Conservation (phyloP, 2,329 filamentous ascomycete genomes). For the Beauveria scarabaeidicola region DNA sequence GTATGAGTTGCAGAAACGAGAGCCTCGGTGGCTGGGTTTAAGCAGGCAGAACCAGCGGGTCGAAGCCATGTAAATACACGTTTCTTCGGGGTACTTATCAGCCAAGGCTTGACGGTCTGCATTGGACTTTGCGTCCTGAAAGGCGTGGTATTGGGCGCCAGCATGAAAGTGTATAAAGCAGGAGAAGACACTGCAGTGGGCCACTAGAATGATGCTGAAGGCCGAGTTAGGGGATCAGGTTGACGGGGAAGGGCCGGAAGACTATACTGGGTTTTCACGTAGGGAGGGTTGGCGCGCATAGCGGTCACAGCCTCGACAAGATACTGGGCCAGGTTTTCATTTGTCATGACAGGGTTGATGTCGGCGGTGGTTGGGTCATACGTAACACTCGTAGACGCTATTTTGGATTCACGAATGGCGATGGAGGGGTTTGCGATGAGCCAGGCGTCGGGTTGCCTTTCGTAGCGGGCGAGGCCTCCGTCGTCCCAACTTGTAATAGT, state of each 20-base stretch:
- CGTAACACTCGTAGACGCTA: background rate
- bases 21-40: background rate
- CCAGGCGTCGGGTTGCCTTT: background rate
- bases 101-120: background rate
- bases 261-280: background rate
- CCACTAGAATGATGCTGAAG: background rate
- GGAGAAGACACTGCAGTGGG: background rate
- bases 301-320: background rate
- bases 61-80: background rate
- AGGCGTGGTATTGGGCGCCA: background rate
- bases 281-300: background rate
- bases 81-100: background rate
- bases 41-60: background rate
- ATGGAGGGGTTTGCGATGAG: background rate
- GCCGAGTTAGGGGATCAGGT: background rate
- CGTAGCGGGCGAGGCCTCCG: background rate
- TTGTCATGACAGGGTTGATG: background rate
- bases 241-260: background rate
- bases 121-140: background rate
- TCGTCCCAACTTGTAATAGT: background rate
- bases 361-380: background rate
- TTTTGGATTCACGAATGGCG: background rate
- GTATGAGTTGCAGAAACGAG: background rate
- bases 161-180: background rate
- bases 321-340: background rate